Percentiles rank a stretch among this genome's conserved stretches.
Evolutionary conservation across 805 yeast species (phyloP).

Genomic region (Yamadazyma phyllophila): DNA sequence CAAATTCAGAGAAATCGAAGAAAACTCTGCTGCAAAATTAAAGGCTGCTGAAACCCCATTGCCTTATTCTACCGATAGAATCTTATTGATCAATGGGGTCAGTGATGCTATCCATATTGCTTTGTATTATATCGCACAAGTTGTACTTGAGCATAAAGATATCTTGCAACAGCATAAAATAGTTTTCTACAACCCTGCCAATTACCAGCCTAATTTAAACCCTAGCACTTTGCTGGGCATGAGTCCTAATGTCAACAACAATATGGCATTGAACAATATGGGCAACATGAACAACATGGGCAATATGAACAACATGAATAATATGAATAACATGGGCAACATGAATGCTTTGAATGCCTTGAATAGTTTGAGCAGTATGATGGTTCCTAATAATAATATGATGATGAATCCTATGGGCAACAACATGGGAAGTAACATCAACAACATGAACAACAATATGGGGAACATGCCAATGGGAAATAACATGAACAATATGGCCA

Average conservation of each 20-base stretch:
- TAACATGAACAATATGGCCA: constrained; percentile 2
- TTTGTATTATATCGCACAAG: constrained; percentile 67
- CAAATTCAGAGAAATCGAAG: constrained; percentile 77
- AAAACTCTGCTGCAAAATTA: constrained; percentile 72
- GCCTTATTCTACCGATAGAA: constrained; percentile 75
- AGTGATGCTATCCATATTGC: constrained; percentile 89
- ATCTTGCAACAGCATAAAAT: constrained; percentile 51
- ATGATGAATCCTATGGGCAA: constrained; percentile 5
- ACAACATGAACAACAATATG: not conserved
- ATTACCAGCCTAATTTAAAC: constrained; percentile 20
- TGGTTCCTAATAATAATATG: constrained; percentile 11
- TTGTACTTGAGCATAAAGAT: constrained; percentile 59
- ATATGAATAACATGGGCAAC: constrained; percentile 8
- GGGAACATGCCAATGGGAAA: too few relatives aligned
- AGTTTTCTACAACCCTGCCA: constrained; percentile 59
- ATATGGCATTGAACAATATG: constrained; percentile 1
- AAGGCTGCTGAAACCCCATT: constrained; percentile 70
- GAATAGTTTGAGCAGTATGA: constrained; percentile 16
- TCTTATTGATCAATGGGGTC: constrained; percentile 69
- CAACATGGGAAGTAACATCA: not conserved
- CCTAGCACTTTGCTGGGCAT: constrained; percentile 11
- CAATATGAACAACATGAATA: constrained; percentile 13
- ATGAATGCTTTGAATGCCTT: constrained; percentile 19
- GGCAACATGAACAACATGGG: constrained; percentile 9
- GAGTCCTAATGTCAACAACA: constrained; percentile 6